phyloP scores from a whole-genome alignment of 371 early-diverging fungal genomes.

The Lichtheimia corymbifera region DNA sequence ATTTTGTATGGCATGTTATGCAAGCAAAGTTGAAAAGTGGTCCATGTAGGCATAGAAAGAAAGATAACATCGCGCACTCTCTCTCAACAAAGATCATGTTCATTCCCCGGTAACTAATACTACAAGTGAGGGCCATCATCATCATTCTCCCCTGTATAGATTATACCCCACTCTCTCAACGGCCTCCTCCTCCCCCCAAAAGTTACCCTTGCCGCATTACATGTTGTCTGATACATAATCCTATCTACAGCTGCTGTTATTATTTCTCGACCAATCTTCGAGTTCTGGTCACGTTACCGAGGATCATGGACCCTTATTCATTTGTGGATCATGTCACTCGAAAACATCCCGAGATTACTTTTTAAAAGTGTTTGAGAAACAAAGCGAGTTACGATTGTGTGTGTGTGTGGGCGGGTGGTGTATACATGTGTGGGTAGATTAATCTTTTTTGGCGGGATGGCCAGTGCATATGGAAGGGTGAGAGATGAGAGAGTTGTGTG shows the following conservation, averaged over 20 bases:
- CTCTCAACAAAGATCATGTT: constrained; percentile 1
- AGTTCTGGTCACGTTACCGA: neutral
- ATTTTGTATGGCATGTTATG: constrained; percentile 2
- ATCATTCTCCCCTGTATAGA: neutral
- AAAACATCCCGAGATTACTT: neutral
- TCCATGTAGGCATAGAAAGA: neutral
- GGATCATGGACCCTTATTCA: too few relatives aligned
- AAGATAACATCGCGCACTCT: neutral
- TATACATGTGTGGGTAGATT: neutral
- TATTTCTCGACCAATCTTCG: constrained; percentile 1
- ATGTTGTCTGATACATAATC: too few relatives aligned
- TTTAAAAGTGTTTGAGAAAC: too few relatives aligned
- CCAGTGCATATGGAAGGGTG: constrained; percentile 9
- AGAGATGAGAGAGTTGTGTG: neutral
- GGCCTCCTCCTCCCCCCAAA: too few relatives aligned
- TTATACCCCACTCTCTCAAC: too few relatives aligned
- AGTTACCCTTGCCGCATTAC: too few relatives aligned
- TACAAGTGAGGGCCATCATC: too few relatives aligned
- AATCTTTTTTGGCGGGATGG: constrained; percentile 13
- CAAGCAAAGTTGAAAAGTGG: constrained; percentile 13
- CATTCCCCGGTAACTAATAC: neutral
- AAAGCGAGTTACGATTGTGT: too few relatives aligned
- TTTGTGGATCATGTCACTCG: too few relatives aligned
- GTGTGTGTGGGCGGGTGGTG: neutral
- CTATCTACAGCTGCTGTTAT: neutral